Base-by-base conservation (phyloP, 805 yeast species). In the Saccharomyces paradoxus region DNA sequence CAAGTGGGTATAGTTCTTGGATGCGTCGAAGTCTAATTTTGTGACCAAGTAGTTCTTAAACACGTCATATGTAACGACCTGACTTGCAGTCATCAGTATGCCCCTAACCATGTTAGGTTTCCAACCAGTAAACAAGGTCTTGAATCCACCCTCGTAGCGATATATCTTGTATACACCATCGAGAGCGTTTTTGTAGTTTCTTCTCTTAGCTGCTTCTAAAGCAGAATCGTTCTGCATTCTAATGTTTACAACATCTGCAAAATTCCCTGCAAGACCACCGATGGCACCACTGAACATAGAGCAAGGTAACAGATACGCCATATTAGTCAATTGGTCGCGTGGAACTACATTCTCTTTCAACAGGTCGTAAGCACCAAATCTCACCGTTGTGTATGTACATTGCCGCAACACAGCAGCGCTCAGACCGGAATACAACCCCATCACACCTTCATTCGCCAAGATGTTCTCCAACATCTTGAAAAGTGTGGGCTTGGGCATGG, bases 221-320 rank as follows among this genome's bases (percentile, higher is more conserved):
- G 90, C 73, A 6, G 86, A 81, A 65, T 89, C 96, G 68, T 89
- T 89, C 69, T 89, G 96, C 96, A 89, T 89, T 71, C 96, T 80
- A 58, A 89, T 87, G 62, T 89, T 89, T 41, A 87, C 89, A 13
- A 89, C 86, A 66, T 89, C 96, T 1, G 94, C 82, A 3, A 96
- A 96, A 65, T 89, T 89, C 24, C 96, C 96, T 2, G 87, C 86
- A 24, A 88, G 71, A 9, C 96, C 96, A 57, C 96, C 96, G 55
- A 82, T 70, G 28, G 85, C 87, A 52, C 96, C 96, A 12, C 91
- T 81, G n/a, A 86, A 59, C 94, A 89, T 87, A 4, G 96, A 87
- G 71, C 84, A 77, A 9, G 92, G 89, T 53, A 89, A 72, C 53
- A 89, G 74, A 17, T 80, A 77, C 6, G 76, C 65, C 53, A 88